Evolutionary conservation across 208 protist species (phyloP), one percentile per base, ranked within the genome.

Genomic region (Leishmania amazonensis): DNA sequence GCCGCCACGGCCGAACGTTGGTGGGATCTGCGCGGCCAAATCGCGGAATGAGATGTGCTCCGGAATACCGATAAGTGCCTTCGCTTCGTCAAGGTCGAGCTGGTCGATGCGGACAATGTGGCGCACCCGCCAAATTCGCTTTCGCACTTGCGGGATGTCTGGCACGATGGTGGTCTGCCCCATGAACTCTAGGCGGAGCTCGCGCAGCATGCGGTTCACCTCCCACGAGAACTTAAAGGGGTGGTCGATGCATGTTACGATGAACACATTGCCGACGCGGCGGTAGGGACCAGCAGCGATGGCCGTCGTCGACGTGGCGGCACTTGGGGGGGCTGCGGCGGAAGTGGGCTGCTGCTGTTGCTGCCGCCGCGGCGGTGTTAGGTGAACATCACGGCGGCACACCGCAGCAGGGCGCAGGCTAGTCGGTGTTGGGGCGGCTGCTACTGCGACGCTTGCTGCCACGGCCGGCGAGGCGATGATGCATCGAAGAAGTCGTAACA

Each of bases 151-250:
- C 9, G 94, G 94, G 35, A 94, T 88, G 79, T 97, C 94, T 1
- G 94, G 92, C n/a, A 93, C 80, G 65, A 97, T 95, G 19, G 84
- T 90, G 15, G 92, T 95, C 78, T 97, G 94, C 0, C 94, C 94
- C 84, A 86, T 91, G 68, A 92, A 97, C 91, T 97, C 94, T 1
- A 97, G 87, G 6, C 92, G 91, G 79, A 97, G 85, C 42, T 94
- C 90, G 7, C 93, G 92, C 83, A 97, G 86, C 84, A 90, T 90
- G 54, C 90, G 91, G 81, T 95, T 96, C 19, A 97, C 88, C 75
- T 97, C 92, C 93, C 94, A 97, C 19, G 88, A 88, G 72, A 92
- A 90, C 79, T 97, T 95, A 81, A 96, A 97, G 28, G 93, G 91
- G 77, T 97, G 92, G 58, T 97, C 93, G 38, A 90, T 82, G 84